A percentile compares a stretch with the other conserved stretches of the same genome.
Conservation (phyloP, 805 yeast species). For the Saturnispora zaruensis region DNA sequence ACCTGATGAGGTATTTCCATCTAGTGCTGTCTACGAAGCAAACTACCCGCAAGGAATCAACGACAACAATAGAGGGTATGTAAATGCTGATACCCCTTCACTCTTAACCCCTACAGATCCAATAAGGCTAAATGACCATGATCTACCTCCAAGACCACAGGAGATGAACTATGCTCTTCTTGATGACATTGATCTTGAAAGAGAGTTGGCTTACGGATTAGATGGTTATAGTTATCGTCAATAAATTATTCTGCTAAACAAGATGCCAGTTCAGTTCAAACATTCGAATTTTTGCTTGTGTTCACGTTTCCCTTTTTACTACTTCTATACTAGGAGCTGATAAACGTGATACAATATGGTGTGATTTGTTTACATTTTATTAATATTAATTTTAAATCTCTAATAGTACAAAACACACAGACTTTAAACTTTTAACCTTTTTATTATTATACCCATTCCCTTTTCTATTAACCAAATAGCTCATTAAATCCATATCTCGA, state of each 20-base stretch:
- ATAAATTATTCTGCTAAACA: not conserved
- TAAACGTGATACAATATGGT: not conserved
- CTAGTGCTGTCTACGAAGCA: constrained; percentile 5
- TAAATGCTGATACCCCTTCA: constrained; percentile 16
- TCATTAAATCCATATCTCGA: constrained; percentile 12
- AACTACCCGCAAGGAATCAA: constrained; percentile 18
- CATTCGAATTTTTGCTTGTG: too few species aligned
- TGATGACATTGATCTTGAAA: constrained; percentile 43
- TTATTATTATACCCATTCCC: not conserved
- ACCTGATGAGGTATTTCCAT: constrained; percentile 5
- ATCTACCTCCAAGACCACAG: constrained; percentile 56
- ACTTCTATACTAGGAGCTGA: not conserved
- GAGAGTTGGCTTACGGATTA: constrained; percentile 59
- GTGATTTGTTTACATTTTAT: not conserved
- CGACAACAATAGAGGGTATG: constrained; percentile 8
- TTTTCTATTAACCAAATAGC: constrained; percentile 15
- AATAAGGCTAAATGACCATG: constrained; percentile 35
- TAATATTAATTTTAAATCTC: not conserved
- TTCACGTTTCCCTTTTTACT: not conserved
- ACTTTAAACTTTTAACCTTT: not conserved
- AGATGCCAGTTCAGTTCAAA: too few species aligned
- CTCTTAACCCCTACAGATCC: constrained; percentile 37
- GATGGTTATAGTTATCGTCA: constrained; percentile 37
- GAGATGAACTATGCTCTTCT: constrained; percentile 31
- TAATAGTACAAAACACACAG: not conserved